Base-by-base conservation (phyloP, 257 asterid species). In the Misopates orontium region DNA sequence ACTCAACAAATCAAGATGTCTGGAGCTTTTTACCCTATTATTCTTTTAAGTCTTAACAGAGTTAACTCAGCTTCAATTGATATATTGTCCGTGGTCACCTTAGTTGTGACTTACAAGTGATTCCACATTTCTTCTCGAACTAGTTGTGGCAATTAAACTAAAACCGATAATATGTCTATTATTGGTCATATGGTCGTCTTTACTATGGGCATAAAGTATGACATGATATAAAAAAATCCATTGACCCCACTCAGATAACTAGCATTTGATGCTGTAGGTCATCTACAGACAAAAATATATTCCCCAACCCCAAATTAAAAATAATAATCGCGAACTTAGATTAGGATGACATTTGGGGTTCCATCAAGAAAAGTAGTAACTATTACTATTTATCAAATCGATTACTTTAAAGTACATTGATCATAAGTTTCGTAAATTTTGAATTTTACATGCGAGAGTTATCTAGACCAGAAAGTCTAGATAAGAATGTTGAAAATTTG, bases 181-280 rank as follows among this genome's bases (percentile, higher is more conserved):
- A 71, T 63, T 55, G 70, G 28, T 13, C 42, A 62, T 31, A 70
- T 62, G 44, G 70, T 62, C 65, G 25, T 18, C 41, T 70, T 54
- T 39, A 53, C 70, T 70, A n/a, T 52, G 54, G 25, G 70, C 40
- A 13, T 47, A 71, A 62, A 63, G 65, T 31, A 54, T 54, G 19
- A 20, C 31, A 62, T 42, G 13, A 52, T 60, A 18, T 18, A 58
- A 47, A 20, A 28, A 2, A 36, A 50, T 16, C n/a, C 49, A 36
- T 49, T 28, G 68, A 21, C 63, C 64, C 55, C 48, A 39, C 32
- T 13, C 47, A 0, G 41, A 19, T 19, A 22, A 42, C 32, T 61
- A 16, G 22, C 8, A 20, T 56, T 4, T 51, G 60, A 32, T 51
- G 60, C 16, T 20, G 36, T 16, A 18, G 14, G 45, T 36, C 39